Evolutionary conservation across 306 rosid species (phyloP).

Genomic region (Citrullus mucosospermus): DNA sequence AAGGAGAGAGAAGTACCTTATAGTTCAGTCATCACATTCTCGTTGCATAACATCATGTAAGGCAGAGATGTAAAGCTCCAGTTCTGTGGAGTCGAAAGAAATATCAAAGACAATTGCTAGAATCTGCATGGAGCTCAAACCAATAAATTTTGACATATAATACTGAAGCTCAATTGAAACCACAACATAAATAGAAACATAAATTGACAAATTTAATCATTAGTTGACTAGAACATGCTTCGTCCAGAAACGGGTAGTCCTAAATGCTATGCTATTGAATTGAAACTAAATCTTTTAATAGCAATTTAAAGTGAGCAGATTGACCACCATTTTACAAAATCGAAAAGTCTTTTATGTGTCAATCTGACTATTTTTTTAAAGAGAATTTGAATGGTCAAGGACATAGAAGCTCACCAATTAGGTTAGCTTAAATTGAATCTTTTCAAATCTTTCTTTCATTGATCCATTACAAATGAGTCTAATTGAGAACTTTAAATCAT

Average conservation of each 20-base stretch:
- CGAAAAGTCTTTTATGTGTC: neutral
- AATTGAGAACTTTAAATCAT: neutral
- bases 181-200: neutral
- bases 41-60: slow-evolving; percentile 64
- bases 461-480: neutral
- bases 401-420: neutral
- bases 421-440: neutral
- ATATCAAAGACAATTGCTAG: slow-evolving; percentile 47
- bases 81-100: slow-evolving; percentile 48
- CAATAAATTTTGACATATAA: neutral
- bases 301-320: neutral
- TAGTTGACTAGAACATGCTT: neutral
- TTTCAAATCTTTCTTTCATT: neutral
- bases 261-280: neutral
- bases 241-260: neutral
- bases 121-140: slow-evolving; percentile 37
- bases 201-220: neutral
- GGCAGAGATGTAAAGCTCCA: slow-evolving; percentile 54
- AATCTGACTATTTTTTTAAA: neutral
- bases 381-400: neutral
- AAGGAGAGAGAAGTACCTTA: slow-evolving; percentile 38
- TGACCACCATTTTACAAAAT: neutral
- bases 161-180: neutral
- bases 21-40: slow-evolving; percentile 33
- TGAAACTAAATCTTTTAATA: neutral